phyloP scores from a whole-genome alignment of 2,329 filamentous ascomycete species.

The Cytospora chrysosperma region DNA sequence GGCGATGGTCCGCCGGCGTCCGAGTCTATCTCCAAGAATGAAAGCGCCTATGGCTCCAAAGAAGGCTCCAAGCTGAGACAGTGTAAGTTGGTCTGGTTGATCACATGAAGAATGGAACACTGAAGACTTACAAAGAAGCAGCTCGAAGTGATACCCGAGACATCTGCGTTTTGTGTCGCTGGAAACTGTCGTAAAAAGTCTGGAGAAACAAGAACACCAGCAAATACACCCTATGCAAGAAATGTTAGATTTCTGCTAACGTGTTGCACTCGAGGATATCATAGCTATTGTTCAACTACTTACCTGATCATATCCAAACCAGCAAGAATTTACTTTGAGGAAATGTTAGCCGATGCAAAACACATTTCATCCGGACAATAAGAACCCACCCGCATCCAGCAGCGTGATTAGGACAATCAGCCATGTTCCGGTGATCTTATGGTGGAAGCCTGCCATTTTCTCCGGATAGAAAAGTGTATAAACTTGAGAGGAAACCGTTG shows the following conservation, averaged over 20 bases:
- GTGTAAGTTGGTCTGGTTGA: not conserved
- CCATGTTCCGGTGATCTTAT: slow-evolving; percentile 20
- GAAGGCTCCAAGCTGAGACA: slow-evolving; percentile 34
- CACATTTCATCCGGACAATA: not conserved
- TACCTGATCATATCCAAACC: slow-evolving; percentile 26
- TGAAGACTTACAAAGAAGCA: slow-evolving; percentile 37
- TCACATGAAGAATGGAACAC: not conserved
- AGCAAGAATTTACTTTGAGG: slow-evolving; percentile 20
- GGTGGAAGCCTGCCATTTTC: slow-evolving; percentile 9
- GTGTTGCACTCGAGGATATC: not conserved
- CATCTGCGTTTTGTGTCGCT: slow-evolving; percentile 37
- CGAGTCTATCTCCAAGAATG: slow-evolving; percentile 35
- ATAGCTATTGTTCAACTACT: not conserved
- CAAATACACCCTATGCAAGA: slow-evolving; percentile 40
- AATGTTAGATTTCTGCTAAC: not conserved
- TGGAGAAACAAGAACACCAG: slow-evolving; percentile 41
- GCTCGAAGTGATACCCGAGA: slow-evolving; percentile 45
- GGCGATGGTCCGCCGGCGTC: slow-evolving; percentile 34
- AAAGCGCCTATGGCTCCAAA: slow-evolving; percentile 35
- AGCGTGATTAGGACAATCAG: slow-evolving; percentile 23
- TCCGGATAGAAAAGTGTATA: not conserved
- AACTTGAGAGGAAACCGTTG: not conserved
- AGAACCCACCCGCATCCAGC: slow-evolving; percentile 18
- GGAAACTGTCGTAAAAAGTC: slow-evolving; percentile 41
- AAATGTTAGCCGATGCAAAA: not conserved